Conservation (phyloP, 2,329 filamentous ascomycete genomes). For the Gnomoniopsis smithogilvyi region DNA sequence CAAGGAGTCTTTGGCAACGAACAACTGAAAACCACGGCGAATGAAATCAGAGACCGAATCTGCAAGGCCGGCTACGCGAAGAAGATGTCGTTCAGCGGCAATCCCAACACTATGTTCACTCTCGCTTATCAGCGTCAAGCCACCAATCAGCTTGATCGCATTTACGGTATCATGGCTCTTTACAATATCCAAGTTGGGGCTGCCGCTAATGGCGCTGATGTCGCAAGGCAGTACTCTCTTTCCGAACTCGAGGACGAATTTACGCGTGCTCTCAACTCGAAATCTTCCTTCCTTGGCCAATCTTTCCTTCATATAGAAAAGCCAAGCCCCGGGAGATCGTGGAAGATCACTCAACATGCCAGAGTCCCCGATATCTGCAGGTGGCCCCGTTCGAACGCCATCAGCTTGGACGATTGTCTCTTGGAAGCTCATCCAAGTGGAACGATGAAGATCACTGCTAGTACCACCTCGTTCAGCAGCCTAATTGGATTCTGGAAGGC, state of each 20-base stretch:
- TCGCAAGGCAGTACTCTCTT: not conserved
- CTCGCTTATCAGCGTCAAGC: not conserved
- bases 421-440: no score
- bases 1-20: no score
- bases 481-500: no score
- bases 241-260: constrained; percentile 3
- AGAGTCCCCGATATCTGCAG: no score
- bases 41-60: not conserved
- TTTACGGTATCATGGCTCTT: constrained; percentile 5
- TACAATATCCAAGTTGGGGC: not conserved
- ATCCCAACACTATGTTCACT: not conserved
- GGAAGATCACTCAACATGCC: constrained; percentile 1
- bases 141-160: not conserved
- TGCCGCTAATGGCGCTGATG: not conserved
- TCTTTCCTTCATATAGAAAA: not conserved
- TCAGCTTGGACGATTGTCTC: no score
- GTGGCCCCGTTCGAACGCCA: no score
- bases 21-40: no score
- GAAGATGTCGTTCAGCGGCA: not conserved
- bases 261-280: not conserved
- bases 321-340: not conserved
- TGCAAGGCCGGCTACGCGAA: not conserved
- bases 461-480: no score
- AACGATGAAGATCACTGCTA: no score
- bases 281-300: not conserved